Evolutionary conservation across 2,329 filamentous ascomycete species (phyloP).

Genomic region (Fusarium sp.): DNA sequence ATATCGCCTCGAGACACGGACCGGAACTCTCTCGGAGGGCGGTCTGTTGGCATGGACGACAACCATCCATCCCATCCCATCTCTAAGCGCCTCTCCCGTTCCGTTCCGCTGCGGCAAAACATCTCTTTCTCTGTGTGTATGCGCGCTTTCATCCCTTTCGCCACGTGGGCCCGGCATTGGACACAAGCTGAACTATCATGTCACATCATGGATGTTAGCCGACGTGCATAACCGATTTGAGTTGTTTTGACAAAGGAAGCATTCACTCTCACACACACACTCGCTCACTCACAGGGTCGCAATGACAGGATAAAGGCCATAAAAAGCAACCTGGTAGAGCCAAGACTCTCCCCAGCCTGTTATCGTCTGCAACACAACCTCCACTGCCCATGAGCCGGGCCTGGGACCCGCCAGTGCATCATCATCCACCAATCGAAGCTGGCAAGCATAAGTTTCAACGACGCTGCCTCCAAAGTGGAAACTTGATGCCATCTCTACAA

Average conservation of each 20-base stretch:
- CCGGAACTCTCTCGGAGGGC: background rate
- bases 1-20: background rate
- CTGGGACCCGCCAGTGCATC: background rate
- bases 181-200: conserved; percentile 11
- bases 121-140: background rate
- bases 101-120: conserved; percentile 21
- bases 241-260: background rate
- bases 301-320: background rate
- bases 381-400: background rate
- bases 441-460: background rate
- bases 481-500: background rate
- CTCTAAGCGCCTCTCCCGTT: conserved; percentile 30
- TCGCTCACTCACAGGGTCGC: background rate
- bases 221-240: conserved; percentile 13
- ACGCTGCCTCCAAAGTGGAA: background rate
- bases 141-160: conserved; percentile 19
- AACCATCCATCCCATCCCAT: background rate
- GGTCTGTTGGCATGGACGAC: conserved; percentile 8
- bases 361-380: background rate
- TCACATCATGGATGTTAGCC: conserved; percentile 9
- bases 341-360: background rate
- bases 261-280: background rate
- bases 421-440: background rate
- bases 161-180: conserved; percentile 44
- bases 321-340: background rate